Evolutionary conservation across 1,139 yeast genomes (phyloP), one percentile per base, ranked within the genome.

Genomic region (Sugiyamaella japonica): DNA sequence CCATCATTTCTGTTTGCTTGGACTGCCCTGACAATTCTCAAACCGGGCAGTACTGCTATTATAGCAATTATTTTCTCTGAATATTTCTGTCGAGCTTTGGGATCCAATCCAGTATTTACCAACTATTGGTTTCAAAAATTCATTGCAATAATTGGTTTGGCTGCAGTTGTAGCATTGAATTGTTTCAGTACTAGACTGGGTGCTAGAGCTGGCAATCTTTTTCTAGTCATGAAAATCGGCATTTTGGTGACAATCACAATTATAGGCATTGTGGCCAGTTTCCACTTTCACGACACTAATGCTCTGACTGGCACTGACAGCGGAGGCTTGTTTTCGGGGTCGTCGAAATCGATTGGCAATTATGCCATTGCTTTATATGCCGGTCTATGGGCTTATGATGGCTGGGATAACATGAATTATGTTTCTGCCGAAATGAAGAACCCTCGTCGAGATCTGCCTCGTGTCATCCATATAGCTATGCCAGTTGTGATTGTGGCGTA

Each of bases 351-450:
- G 10, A 51, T 71, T 9, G 71, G 73, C 23, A 66, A 66, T 36
- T 66, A 70, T 45, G 74, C 76, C 2, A 65, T 71, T 12, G 78
- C 77, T 0, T 60, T 75, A 13, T 74, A 72, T 56, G 76, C 76
- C 1, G 77, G 75, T 0, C 62, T 75, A 2, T 74, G 78, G 78
- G 77, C 78, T 1, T 74, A 71, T 54, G 78, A 74, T 53, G 78
- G 78, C 25, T 74, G 78, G 78, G 78, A 74, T 56, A 74, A 75
- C 58, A 67, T 73, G 56, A 74, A 74, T 58, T 74, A 71, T 52
- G 73, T 74, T 34, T 66, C 74, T 5, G 77, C 76, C 1, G 77
- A 74, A 51, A 72, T 74, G 75, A 65, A 66, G 38, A 64, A 73
- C 50, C 67, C 76, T 1, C 57, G 64, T 15, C 56, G 72, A 16